Percentiles rank a stretch among this genome's conserved stretches.
Conservation (phyloP, 202 grass and related monocot genomes). For the Carex arenaria region DNA sequence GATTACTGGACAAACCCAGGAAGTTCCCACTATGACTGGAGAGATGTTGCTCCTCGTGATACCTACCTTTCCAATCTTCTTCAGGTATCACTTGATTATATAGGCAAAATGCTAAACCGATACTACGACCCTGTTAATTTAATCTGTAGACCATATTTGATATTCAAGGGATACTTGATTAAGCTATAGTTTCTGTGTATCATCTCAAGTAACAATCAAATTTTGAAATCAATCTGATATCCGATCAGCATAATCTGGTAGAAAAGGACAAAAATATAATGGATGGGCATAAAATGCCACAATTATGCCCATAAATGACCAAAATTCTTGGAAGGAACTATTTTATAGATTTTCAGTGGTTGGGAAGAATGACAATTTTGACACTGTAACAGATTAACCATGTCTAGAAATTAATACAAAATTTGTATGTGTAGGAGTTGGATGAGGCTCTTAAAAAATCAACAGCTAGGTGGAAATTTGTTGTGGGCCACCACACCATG, state of each 20-base stretch:
- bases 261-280: background rate
- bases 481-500: slow-evolving; percentile 87
- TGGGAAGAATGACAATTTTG: background rate
- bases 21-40: slow-evolving; percentile 70
- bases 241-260: background rate
- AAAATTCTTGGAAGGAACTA: background rate
- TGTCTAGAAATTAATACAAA: background rate
- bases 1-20: slow-evolving; percentile 70
- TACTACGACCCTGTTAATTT: background rate
- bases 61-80: slow-evolving; percentile 54
- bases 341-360: background rate
- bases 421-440: slow-evolving; percentile 48
- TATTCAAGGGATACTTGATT: background rate
- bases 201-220: background rate
- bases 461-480: slow-evolving; percentile 77
- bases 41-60: slow-evolving; percentile 54
- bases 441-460: slow-evolving; percentile 70
- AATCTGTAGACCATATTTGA: background rate
- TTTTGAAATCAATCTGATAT: background rate
- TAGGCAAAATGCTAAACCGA: background rate
- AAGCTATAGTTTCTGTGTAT: background rate
- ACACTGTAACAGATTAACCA: background rate
- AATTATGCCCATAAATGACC: background rate
- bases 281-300: background rate
- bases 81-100: slow-evolving; percentile 36